Evolutionary conservation across 2,329 filamentous ascomycete genomes (phyloP), one percentile per base, ranked within the genome.

Genomic region (Xylariaceae sp.): DNA sequence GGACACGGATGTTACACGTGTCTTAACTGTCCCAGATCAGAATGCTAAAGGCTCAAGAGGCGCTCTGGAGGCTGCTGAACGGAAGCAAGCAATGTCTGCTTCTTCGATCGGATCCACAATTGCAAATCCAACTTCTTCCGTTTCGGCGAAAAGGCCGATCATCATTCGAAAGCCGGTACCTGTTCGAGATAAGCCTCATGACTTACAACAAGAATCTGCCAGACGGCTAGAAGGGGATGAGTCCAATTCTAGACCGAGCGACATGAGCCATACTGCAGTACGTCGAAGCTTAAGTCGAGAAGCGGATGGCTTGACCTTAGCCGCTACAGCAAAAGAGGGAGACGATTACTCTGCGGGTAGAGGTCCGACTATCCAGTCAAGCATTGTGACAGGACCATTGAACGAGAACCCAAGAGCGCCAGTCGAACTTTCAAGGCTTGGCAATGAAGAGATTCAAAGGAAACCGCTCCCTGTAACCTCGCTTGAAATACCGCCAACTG

Each of bases 121-220:
- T 40, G 65, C 59, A 19, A 55, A 58, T n/a, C 68, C 69, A 9
- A 56, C 67, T 10, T 69, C 71, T 21, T 63, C 69, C 23, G 62
- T 70, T 14, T 63, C 69, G 10, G 44, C 48, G 3, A 71, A 67
- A 52, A 73, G 72, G 49, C 56, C 70, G 20, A 67, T 73, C 19
- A 67, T 73, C 19, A 50, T 59, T 7, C 66, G 67, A 47, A 77
- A 73, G 52, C 68, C 73, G 2, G 63, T 71, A 3, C 63, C 70
- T 26, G 18, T 54, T 44, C 61, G 52, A 48, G 60, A 29, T 9
- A 48, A 46, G 10, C 18, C 50, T 43, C 37, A 52, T 29, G 9
- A 21, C 7, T 29, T 32, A 1, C 7, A 14, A 37, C 16, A 5
- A 19, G 44, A n/a, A 12, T 29, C 40, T 54, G 43, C 20, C 6